These are phyloP conservation scores for Plasmodium sp. DNA, from an alignment of 169 alveolate species.

Conservation along the genomic window DNA sequence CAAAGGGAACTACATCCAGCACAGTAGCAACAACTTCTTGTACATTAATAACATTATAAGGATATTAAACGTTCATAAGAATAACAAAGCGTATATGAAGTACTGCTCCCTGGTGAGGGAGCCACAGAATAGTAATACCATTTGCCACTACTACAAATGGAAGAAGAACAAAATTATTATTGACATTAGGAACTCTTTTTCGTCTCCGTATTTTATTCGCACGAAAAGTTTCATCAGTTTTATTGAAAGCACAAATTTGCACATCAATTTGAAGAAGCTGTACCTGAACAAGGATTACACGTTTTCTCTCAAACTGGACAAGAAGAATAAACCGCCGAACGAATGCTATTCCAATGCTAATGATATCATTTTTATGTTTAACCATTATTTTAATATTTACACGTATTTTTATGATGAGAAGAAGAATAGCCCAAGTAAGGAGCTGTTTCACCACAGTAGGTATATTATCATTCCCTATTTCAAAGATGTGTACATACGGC, in stretches of 20 bases:
- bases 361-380: slow-evolving; percentile 50
- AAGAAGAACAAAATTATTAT: slow-evolving; percentile 38
- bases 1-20: slow-evolving; percentile 5
- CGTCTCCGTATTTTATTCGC: slow-evolving; percentile 68
- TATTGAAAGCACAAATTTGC: slow-evolving; percentile 60
- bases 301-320: slow-evolving; percentile 52
- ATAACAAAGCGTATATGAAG: slow-evolving; percentile 29
- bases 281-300: slow-evolving; percentile 49
- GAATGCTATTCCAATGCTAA: slow-evolving; percentile 24
- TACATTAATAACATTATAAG: slow-evolving; percentile 49
- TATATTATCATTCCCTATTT: slow-evolving; percentile 63
- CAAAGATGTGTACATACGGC: slow-evolving; percentile 41
- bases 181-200: slow-evolving; percentile 65
- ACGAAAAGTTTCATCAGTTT: slow-evolving; percentile 54
- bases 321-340: slow-evolving; percentile 24
- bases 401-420: slow-evolving; percentile 56
- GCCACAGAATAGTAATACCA: background rate
- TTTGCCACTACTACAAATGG: slow-evolving; percentile 50
- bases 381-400: slow-evolving; percentile 28
- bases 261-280: slow-evolving; percentile 35
- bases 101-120: slow-evolving; percentile 16
- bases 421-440: slow-evolving; percentile 32
- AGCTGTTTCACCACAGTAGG: slow-evolving; percentile 20
- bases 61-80: slow-evolving; percentile 38
- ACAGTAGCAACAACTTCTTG: slow-evolving; percentile 36